These are phyloP conservation scores for Boechera divaricarpa DNA, from an alignment of 345 rosid genomes.

Conservation along the genomic window DNA sequence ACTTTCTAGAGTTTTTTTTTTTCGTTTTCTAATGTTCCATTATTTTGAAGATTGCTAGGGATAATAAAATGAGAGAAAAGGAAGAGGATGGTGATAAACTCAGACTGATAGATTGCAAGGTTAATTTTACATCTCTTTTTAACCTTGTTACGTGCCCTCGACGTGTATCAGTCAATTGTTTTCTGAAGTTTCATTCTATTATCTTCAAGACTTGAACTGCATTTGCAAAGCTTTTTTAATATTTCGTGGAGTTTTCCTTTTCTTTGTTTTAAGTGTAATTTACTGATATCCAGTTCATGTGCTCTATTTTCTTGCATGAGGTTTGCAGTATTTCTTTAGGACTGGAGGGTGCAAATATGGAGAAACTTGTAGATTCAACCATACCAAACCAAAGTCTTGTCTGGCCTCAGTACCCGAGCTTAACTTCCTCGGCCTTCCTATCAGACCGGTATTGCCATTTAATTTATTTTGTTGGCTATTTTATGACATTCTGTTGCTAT, in stretches of 20 bases:
- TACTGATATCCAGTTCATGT: constrained; percentile 4
- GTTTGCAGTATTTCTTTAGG: constrained; percentile 80
- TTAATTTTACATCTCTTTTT: background rate
- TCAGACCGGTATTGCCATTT: constrained; percentile 61
- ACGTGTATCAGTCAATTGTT: background rate
- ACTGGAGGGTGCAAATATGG: constrained; percentile 97
- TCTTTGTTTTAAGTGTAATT: too few species aligned
- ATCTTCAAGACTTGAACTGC: background rate
- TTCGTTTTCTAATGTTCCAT: background rate
- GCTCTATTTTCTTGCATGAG: constrained; percentile 1
- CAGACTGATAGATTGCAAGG: constrained; percentile 41
- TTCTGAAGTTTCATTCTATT: background rate
- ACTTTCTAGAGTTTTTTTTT: background rate
- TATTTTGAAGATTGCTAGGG: constrained; percentile 33
- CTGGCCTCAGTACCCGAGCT: constrained; percentile 55
- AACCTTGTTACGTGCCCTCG: background rate
- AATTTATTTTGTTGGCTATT: background rate
- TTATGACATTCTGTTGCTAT: background rate
- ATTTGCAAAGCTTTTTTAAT: background rate
- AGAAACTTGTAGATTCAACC: constrained; percentile 80
- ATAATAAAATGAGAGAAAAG: constrained; percentile 18
- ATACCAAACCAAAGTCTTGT: constrained; percentile 54
- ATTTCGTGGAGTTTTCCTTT: background rate
- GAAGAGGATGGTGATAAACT: constrained; percentile 32
- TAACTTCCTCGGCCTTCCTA: constrained; percentile 90